Evolutionary conservation across 257 asterid genomes (phyloP), one percentile per base, ranked within the genome.

Genomic region (Solanum paucissectum): DNA sequence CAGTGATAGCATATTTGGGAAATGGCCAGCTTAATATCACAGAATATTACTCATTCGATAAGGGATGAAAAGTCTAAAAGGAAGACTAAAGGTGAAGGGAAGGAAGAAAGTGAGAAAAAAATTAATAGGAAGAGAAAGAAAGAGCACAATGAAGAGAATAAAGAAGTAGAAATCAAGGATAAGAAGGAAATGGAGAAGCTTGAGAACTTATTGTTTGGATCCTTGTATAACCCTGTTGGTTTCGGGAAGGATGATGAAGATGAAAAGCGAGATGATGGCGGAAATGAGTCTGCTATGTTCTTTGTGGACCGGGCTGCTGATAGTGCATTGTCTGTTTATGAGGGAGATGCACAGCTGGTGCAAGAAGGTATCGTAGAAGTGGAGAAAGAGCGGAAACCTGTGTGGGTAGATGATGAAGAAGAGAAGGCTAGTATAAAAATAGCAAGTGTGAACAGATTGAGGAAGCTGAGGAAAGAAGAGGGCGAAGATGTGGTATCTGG

Each of bases 331-430:
- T 90, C 98, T 25, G 95, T 91, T 44, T 95, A 94, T 6, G 96
- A 94, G 86, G 97, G 91, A 91, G 98, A 93, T 16, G 49, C 87
- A 3, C 91, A 86, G 32, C 81, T 87, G 8, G 75, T 89, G 36
- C 86, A 87, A 23, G 93, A 91, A 75, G 87, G 77, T 60, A 66
- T 75, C 10, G 89, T 89, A 14, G 88, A 44, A 12, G 89, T 64
- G 87, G 91, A 55, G 49, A 85, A 86, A 85, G 88, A 85, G 73
- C 93, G 93, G 87, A 94, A 94, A 87, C 94, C 98, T 12, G 97
- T 87, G 62, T 97, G 98, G 99, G 84, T 94, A 3, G 99, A 97
- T 83, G 98, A 95, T 52, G 99, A 97, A 91, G 98, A 95, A 93
- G 95, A 94, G 91, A 94, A 90, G 69, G 90, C 92, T 25, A 90